Percentiles rank a stretch among this genome's conserved stretches.
These are phyloP conservation scores for Aspergillus sp. DNA, from an alignment of 2,329 filamentous ascomycete genomes.

Conservation along the genomic window DNA sequence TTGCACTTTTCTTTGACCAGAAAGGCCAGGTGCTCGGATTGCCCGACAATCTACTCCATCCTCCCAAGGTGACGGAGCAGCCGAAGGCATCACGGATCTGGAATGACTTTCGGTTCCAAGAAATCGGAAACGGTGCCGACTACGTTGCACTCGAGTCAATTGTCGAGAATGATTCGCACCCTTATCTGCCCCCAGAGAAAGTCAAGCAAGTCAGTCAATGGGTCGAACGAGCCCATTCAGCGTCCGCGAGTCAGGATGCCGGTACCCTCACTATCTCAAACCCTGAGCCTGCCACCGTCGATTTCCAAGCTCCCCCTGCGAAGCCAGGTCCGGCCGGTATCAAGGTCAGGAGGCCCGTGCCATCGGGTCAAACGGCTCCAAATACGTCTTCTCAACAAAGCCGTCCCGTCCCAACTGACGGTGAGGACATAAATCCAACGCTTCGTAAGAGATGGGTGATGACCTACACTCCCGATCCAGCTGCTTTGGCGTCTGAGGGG, in stretches of 20 bases:
- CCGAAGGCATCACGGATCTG: conserved; percentile 29
- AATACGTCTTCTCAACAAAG: not conserved
- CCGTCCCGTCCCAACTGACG: not conserved
- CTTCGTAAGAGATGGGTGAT: conserved; percentile 20
- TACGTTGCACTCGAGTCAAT: conserved; percentile 14
- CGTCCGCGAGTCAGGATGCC: not conserved
- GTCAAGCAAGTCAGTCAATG: conserved; percentile 28
- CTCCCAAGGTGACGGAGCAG: conserved; percentile 16
- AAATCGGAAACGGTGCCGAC: conserved; percentile 29
- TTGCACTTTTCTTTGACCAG: conserved; percentile 15
- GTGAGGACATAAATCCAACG: not conserved
- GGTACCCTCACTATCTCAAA: not conserved
- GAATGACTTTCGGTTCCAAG: conserved; percentile 29
- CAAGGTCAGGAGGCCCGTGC: conserved; percentile 16
- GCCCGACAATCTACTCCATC: conserved; percentile 18
- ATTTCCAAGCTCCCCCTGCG: not conserved
- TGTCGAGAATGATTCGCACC: conserved; percentile 18
- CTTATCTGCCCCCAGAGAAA: conserved; percentile 28
- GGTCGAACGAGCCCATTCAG: conserved; percentile 26
- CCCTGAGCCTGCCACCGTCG: not conserved
- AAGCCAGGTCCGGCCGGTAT: conserved; percentile 16
- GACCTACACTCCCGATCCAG: conserved; percentile 19
- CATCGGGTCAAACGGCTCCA: not conserved
- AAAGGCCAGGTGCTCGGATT: conserved; percentile 11
- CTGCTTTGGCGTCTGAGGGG: conserved; percentile 17